Evolutionary conservation across 495 filamentous ascomycete species (phyloP), one percentile per base, ranked within the genome.

Genomic region (Trichoderma parareesei): DNA sequence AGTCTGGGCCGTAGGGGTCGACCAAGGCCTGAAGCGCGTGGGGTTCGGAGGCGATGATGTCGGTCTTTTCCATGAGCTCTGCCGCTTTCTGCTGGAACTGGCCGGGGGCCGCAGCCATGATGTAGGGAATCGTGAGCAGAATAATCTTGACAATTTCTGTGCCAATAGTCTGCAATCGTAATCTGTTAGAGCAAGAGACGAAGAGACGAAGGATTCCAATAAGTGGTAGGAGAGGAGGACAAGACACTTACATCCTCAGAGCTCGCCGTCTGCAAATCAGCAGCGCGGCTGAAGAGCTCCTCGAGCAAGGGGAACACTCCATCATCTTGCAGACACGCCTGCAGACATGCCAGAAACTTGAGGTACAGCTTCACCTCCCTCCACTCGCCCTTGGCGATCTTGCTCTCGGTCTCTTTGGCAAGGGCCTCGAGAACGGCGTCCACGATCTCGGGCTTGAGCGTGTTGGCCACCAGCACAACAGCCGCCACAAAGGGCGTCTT

Each of bases 111-210:
- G 90, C 87, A 48, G 87, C 85, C 80, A 97, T 86, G 44, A 93
- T 80, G 74, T 97, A 99, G 6, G 94, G 93, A 65, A 98, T 88
- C 0, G 92, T 94, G 48, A 96, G 85, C 46, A 97, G 84, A 64
- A 97, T 95, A 68, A 97, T 90, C 75, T 97, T 97, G 71, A 96
- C 91, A 55, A 99, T 83, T 76, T 98, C 94, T 41, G 86, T 81
- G n/a, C 87, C 87, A 65, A 99, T 81, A 2, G 92, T 90, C 80
- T 83, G 65, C 38, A 43, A 27, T 9, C 63, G 67, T 48, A 41
- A 67, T n/a, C n/a, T n/a, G 2, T 61, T 57, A 38, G 7, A 67
- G 18, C 10, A 16, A 16, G 4, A 41, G 42, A 1, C n/a, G 43
- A 37, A 13, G 27, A 57, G 33, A 33, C 7, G 20, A 13, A 35